Evolutionary conservation across 306 rosid species (phyloP), one percentile per base, ranked within the genome.

Genomic region (Cicer judaicum): DNA sequence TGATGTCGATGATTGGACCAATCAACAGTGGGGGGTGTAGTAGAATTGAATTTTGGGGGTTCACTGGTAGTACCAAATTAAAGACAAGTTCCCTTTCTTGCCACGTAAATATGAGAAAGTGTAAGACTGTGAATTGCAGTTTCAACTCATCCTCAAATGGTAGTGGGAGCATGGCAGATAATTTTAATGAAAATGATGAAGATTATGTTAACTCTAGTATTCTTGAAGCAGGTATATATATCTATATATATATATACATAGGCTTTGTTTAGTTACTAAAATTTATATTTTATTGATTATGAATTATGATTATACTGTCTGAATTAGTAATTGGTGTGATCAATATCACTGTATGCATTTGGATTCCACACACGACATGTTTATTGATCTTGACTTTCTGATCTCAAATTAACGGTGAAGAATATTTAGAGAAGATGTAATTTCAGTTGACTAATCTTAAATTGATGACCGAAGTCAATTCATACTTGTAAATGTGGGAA

Each of bases 121-220:
- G 83, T 80, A 77, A 70, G 71, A 76, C 70, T 21, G 19, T 66
- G 73, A 82, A 81, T 76, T 94, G 99, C 76, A 84, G 84, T 78
- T 90, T 82, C 82, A 89, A 85, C 72, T 90, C 97, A 11, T 85
- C 96, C 13, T 92, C 99, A 0, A 84, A 92, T 69, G 97, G 88
- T 15, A 92, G 84, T 9, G 99, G 98, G 79, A 90, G 96, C 11
- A 61, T 56, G 50, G 95, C 94, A 0, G 98, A 90, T 72, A 94
- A 86, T 80, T 94, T 95, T 79, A 83, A 89, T 72, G 92, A 89
- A 81, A 92, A 92, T 8, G 92, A 95, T 80, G 98, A 86, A 64
- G 98, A 95, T 69, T 95, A 95, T 71, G 93, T 95, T 54, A 85
- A 90, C 76, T 92, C 99, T 40, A 95, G 86, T 57, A 87, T 95